A percentile compares a stretch with the other conserved stretches of the same genome.
Evolutionary conservation across 129 eudicot species (phyloP).

Genomic region (Saussurea involucrata): DNA sequence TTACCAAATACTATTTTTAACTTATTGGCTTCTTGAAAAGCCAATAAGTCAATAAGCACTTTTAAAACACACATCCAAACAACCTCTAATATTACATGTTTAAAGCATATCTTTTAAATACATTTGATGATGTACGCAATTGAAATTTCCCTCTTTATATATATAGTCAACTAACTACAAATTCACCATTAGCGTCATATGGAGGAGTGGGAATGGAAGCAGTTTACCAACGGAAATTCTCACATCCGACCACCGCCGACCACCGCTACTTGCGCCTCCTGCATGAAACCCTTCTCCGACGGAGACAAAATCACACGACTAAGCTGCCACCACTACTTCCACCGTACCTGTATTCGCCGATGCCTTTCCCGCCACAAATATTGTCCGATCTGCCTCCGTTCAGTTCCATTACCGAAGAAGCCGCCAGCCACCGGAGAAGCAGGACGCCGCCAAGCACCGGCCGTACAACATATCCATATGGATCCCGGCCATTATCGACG

Average conservation of each 20-base stretch:
- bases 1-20: too few relatives aligned
- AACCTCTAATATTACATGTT: neutral
- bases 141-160: neutral
- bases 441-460: neutral
- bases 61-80: too few relatives aligned
- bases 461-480: neutral
- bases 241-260: conserved; percentile 2
- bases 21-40: too few relatives aligned
- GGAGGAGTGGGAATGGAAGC: neutral
- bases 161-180: neutral
- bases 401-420: neutral
- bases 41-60: too few relatives aligned
- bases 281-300: neutral
- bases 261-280: neutral
- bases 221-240: neutral
- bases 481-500: neutral
- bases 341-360: conserved; percentile 9
- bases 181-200: neutral
- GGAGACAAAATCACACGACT: neutral
- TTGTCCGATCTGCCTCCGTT: conserved; percentile 20
- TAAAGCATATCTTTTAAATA: neutral
- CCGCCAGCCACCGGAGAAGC: neutral
- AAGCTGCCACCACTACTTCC: conserved; percentile 17
- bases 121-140: neutral
- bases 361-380: conserved; percentile 1